Conservation (phyloP, 805 yeast genomes). For the Starmerella cellae region DNA sequence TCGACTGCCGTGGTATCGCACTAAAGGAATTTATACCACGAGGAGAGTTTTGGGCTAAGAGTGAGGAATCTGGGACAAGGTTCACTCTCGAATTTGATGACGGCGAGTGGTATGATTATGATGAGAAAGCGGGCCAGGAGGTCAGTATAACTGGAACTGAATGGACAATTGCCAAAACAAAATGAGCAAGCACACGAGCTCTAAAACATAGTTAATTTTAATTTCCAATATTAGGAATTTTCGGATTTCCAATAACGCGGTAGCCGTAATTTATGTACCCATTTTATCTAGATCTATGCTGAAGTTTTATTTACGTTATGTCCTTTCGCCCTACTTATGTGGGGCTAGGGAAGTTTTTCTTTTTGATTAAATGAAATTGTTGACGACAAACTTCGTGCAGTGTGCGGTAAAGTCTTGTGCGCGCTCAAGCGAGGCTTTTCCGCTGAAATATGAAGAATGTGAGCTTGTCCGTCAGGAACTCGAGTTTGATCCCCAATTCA, state of each 20-base stretch:
- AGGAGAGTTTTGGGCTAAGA: conserved; percentile 27
- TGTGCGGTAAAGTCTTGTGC: conserved; percentile 82
- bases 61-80: conserved; percentile 38
- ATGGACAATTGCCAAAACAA: conserved; percentile 43
- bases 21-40: conserved; percentile 53
- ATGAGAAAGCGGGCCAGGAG: conserved; percentile 67
- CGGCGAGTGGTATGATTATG: conserved; percentile 91
- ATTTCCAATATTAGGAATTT: too few relatives aligned
- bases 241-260: not conserved
- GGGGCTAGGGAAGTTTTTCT: not conserved
- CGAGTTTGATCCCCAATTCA: conserved; percentile 73
- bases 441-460: conserved; percentile 57
- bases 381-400: conserved; percentile 92
- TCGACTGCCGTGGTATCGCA: conserved; percentile 81
- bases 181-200: too few relatives aligned
- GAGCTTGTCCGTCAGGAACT: conserved; percentile 60
- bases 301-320: not conserved
- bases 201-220: too few relatives aligned
- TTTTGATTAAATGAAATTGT: conserved; percentile 53
- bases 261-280: not conserved
- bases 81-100: conserved; percentile 61
- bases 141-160: conserved; percentile 64
- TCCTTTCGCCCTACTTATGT: too few relatives aligned
- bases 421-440: conserved; percentile 61
- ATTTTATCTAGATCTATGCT: not conserved